Evolutionary conservation across 208 protist species (phyloP).

Genomic region (Zelonia costaricensis): DNA sequence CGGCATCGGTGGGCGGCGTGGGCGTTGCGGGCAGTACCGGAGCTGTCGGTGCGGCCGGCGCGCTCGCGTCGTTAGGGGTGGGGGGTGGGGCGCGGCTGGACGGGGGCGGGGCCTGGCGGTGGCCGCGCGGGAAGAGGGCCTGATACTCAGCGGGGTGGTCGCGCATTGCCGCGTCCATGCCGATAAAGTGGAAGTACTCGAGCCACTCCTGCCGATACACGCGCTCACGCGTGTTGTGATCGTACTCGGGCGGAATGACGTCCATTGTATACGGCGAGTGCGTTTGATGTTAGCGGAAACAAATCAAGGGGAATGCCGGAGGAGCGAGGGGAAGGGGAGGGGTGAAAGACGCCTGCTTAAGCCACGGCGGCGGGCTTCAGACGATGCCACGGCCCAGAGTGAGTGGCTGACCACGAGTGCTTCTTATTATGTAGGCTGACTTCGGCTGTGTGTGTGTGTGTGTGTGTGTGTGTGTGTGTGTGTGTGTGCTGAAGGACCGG

Average conservation of each 20-base stretch:
- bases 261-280: no score
- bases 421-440: no score
- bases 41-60: not conserved
- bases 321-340: slow-evolving; percentile 2
- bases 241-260: slow-evolving; percentile 81
- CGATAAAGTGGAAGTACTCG: slow-evolving; percentile 87
- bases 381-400: no score
- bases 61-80: no score
- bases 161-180: slow-evolving; percentile 48
- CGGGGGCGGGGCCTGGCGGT: slow-evolving; percentile 8
- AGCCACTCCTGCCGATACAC: slow-evolving; percentile 90
- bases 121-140: slow-evolving; percentile 42
- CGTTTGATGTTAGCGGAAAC: no score
- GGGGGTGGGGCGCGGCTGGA: not conserved
- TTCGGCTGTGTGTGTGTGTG: no score
- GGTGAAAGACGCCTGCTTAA: no score
- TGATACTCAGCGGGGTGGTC: slow-evolving; percentile 67
- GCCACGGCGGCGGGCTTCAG: no score
- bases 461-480: no score
- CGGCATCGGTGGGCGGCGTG: slow-evolving; percentile 1
- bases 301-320: no score
- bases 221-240: slow-evolving; percentile 60
- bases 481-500: no score
- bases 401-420: no score
- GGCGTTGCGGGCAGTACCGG: not conserved